Evolutionary conservation across 2,329 filamentous ascomycete species (phyloP), one percentile per base, ranked within the genome.

Genomic region (Aureobasidium sp.): DNA sequence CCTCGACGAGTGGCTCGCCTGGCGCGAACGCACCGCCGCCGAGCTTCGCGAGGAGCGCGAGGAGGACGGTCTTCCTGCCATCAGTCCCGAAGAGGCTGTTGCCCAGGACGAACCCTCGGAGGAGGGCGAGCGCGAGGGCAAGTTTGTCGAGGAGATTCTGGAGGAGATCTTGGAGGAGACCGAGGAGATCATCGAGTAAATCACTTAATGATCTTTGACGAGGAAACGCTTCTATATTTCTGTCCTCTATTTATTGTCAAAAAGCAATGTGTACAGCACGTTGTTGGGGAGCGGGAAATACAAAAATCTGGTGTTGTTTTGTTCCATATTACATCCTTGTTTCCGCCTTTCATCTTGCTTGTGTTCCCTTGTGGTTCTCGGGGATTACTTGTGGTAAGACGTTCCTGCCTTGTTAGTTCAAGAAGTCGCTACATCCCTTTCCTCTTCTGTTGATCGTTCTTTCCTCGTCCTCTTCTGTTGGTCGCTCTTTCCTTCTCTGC

Each of bases 81-180:
- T 90, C 67, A 83, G 82, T 37, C 81, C 85, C 59, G 85, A 86
- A 68, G 82, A 80, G 65, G 77, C 85, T 64, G 82, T 84, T 68
- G 77, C 81, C 61, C 72, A 83, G 63, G 78, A 82, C 9, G 74
- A 72, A 61, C 72, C 75, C 64, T 69, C 78, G 70, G 75, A 73
- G 66, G 55, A 59, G 32, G 80, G 79, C 16, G 21, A 21, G 21
- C 21, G 21, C 21, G 83, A 82, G 61, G 75, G 70, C 9, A 84
- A 85, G 67, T 85, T 84, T 63, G 76, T 80, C 55, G 84, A 89
- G 75, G 89, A 85, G 70, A 86, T 95, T 65, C 91, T 97, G 65
- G 94, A 97, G 77, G 92, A 97, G 78, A 93, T 88, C 68, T 76
- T 90, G 65, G 87, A 92, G 77, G 89, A 97, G 83, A 88, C 81